A percentile compares a stretch with the other conserved stretches of the same genome.
Conservation (phyloP, 108 stramenopile genomes). For the Asterionellopsis glacialis region DNA sequence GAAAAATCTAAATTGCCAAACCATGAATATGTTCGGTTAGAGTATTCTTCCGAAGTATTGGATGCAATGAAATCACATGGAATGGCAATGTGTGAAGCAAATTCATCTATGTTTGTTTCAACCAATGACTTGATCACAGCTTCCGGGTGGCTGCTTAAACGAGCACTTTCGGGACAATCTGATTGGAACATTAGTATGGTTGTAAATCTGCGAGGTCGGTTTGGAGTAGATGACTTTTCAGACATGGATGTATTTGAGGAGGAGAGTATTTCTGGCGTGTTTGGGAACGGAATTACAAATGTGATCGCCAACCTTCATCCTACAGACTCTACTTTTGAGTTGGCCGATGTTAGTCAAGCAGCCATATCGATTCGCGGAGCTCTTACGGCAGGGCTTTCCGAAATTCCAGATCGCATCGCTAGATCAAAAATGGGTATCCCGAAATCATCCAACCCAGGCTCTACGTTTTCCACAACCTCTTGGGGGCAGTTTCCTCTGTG, state of each 20-base stretch:
- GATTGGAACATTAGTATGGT: conserved; percentile 32
- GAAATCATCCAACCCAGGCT: conserved; percentile 4
- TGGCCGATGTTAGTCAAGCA: conserved; percentile 14
- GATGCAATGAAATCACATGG: conserved; percentile 26
- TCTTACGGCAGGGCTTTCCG: conserved; percentile 5
- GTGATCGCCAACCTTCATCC: conserved; percentile 18
- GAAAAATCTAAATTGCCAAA: neutral
- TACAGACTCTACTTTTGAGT: conserved; percentile 1
- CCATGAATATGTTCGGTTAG: conserved; percentile 24
- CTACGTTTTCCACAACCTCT: conserved; percentile 19
- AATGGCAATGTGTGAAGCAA: conserved; percentile 8
- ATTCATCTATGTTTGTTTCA: conserved; percentile 17
- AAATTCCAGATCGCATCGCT: conserved; percentile 11
- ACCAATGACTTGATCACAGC: conserved; percentile 37
- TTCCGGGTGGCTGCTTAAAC: conserved; percentile 28
- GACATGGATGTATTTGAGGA: conserved; percentile 9
- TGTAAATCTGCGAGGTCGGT: conserved; percentile 22
- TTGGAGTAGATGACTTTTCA: conserved; percentile 20
- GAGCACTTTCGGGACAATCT: conserved; percentile 1
- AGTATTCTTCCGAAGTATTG: conserved; percentile 15
- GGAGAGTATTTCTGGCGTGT: conserved; percentile 10
- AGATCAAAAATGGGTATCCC: conserved; percentile 13
- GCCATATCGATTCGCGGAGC: conserved; percentile 21
- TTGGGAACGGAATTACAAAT: conserved; percentile 27
- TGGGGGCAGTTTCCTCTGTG: conserved; percentile 28